A percentile compares a stretch with the other conserved stretches of the same genome.
Evolutionary conservation across 306 rosid genomes (phyloP).

Genomic region (Dryas drummondii): DNA sequence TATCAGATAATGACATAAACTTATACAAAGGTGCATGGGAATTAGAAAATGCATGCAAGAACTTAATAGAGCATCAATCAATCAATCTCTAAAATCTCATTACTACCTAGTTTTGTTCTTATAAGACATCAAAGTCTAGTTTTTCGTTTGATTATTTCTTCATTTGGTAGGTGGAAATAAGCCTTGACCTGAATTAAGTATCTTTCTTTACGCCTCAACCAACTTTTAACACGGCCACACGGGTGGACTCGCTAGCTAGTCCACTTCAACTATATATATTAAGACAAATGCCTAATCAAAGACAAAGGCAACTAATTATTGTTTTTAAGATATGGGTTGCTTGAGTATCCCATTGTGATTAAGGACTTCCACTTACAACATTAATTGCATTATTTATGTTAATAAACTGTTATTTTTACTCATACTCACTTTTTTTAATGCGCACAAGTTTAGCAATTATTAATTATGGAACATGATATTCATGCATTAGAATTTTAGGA

Average conservation of each 20-base stretch:
- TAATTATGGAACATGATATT: background rate
- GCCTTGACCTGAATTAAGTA: constrained; percentile 8
- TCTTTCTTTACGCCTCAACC: constrained; percentile 20
- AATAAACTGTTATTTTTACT: background rate
- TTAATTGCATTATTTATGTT: background rate
- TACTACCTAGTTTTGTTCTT: background rate
- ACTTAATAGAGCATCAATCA: background rate
- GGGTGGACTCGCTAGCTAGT: background rate
- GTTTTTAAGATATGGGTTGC: background rate
- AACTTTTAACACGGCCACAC: constrained; percentile 17
- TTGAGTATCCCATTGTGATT: constrained; percentile 18
- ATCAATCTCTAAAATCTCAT: no score
- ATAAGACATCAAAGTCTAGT: background rate
- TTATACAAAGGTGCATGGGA: background rate
- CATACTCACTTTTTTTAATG: background rate
- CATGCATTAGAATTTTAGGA: background rate
- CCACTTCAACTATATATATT: constrained; percentile 5
- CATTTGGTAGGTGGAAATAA: constrained; percentile 27
- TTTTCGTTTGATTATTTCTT: constrained; percentile 8
- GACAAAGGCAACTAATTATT: constrained; percentile 12
- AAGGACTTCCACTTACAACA: background rate
- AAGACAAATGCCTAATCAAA: constrained; percentile 9
- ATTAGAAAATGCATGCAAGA: background rate
- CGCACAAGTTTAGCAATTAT: constrained; percentile 17
- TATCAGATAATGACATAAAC: background rate